These are phyloP conservation scores for Penicillium sp. DNA, from an alignment of 2,329 filamentous ascomycete species.

Conservation along the genomic window DNA sequence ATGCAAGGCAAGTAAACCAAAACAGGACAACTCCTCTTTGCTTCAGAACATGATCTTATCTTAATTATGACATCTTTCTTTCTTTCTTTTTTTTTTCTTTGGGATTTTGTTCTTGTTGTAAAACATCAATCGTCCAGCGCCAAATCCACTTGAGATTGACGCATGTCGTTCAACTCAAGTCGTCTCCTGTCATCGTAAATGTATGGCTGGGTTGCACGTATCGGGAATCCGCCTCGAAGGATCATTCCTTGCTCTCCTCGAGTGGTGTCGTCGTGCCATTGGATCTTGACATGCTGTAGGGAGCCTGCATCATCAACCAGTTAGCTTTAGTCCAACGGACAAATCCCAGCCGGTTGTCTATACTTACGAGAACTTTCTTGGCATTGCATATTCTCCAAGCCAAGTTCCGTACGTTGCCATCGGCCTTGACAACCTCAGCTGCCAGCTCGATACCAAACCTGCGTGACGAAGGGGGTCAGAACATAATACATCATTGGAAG, in stretches of 20 bases:
- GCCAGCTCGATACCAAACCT: slow-evolving; percentile 92
- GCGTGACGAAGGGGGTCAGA: slow-evolving; percentile 8
- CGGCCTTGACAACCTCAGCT: slow-evolving; percentile 84
- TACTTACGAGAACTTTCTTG: slow-evolving; percentile 83
- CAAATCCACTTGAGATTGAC: neutral
- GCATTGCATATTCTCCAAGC: slow-evolving; percentile 95
- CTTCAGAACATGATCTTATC: neutral
- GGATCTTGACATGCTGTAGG: slow-evolving; percentile 68
- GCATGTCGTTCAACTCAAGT: neutral
- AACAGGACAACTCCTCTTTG: neutral
- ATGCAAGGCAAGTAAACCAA: slow-evolving; percentile 1
- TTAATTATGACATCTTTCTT: neutral
- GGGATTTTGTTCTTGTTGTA: neutral
- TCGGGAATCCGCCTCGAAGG: neutral
- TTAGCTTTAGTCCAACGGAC: slow-evolving; percentile 5
- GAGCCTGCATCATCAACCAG: slow-evolving; percentile 50
- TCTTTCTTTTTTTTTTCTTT: neutral
- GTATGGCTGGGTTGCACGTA: neutral
- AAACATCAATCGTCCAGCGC: neutral
- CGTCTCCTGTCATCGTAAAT: neutral
- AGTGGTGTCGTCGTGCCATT: slow-evolving; percentile 61
- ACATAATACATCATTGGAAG: neutral
- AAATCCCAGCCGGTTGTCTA: neutral
- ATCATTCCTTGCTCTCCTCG: slow-evolving; percentile 25
- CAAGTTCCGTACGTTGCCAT: slow-evolving; percentile 84